Conservation (phyloP, 768 basidiomycete species). For the Serendipita vermifera region DNA sequence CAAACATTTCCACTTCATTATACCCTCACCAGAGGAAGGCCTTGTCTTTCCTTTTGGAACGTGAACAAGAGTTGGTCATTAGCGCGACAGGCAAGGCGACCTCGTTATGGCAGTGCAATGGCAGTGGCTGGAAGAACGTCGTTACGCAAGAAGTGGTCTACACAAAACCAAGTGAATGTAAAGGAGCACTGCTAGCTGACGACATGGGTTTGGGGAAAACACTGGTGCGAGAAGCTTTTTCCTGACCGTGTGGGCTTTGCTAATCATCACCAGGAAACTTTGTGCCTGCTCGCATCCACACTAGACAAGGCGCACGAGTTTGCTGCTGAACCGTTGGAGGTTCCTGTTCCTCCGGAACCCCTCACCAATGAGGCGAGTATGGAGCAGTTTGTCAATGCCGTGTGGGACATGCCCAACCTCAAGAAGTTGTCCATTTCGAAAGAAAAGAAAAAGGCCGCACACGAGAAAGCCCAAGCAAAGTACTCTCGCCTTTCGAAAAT, state of each 20-base stretch:
- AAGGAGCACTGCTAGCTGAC: conserved; percentile 89
- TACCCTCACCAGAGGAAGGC: conserved; percentile 99
- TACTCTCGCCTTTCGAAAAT: conserved; percentile 60
- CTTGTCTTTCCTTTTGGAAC: conserved; percentile 83
- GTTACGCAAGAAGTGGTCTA: conserved; percentile 71
- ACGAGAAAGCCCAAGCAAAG: conserved; percentile 50
- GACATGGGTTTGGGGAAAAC: conserved; percentile 50
- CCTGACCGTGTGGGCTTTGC: not conserved
- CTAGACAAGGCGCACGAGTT: conserved; percentile 55
- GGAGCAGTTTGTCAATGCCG: conserved; percentile 50
- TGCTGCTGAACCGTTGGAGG: conserved; percentile 40
- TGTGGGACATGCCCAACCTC: conserved; percentile 71
- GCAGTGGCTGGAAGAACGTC: conserved; percentile 54
- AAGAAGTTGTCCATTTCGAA: conserved; percentile 30
- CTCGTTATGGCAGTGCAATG: conserved; percentile 53
- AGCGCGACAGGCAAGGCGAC: conserved; percentile 47
- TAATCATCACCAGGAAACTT: not conserved
- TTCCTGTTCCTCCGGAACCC: conserved; percentile 28
- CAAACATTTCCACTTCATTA: conserved; percentile 59
- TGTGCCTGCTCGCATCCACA: conserved; percentile 67
- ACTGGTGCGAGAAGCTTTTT: not conserved
- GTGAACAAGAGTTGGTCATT: conserved; percentile 48
- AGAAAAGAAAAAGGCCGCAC: conserved; percentile 47
- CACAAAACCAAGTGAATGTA: conserved; percentile 54
- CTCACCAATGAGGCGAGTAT: conserved; percentile 17